Conservation (phyloP, 2,329 filamentous ascomycete genomes). For the Colletotrichum kahawae region DNA sequence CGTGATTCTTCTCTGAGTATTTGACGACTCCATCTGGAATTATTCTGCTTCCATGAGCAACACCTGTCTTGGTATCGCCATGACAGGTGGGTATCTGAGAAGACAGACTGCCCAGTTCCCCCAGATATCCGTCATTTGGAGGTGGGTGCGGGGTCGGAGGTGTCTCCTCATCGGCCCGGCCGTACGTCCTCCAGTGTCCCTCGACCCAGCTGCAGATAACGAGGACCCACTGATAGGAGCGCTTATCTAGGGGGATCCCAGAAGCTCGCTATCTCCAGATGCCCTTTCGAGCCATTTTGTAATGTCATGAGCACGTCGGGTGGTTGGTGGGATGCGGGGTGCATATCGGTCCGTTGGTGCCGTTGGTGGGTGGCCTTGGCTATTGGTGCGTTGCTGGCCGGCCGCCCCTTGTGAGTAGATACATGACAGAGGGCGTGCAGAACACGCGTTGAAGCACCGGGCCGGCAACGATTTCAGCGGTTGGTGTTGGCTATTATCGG, state of each 20-base stretch:
- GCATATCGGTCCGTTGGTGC: background rate
- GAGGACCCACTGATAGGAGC: constrained; percentile 1
- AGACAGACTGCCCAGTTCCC: background rate
- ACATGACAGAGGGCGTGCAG: background rate
- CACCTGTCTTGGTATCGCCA: background rate
- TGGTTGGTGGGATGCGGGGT: constrained; percentile 8
- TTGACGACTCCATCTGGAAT: constrained; percentile 3
- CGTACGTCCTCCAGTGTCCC: background rate
- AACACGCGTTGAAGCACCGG: background rate
- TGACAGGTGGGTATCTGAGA: background rate
- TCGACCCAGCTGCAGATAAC: constrained; percentile 3
- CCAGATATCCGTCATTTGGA: background rate
- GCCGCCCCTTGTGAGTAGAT: background rate
- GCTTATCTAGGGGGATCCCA: constrained; percentile 8
- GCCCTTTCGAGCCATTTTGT: background rate
- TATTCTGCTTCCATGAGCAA: background rate
- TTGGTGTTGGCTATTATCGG: background rate
- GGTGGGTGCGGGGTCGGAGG: constrained; percentile 2
- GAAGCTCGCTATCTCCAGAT: background rate
- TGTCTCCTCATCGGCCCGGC: background rate
- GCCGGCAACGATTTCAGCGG: background rate
- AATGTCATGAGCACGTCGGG: background rate
- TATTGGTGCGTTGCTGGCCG: background rate
- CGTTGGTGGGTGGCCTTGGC: background rate
- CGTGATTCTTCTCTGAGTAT: constrained; percentile 8